Evolutionary conservation across 2,329 filamentous ascomycete genomes (phyloP), one percentile per base, ranked within the genome.

Genomic region (Aspergillus spinulosporus): DNA sequence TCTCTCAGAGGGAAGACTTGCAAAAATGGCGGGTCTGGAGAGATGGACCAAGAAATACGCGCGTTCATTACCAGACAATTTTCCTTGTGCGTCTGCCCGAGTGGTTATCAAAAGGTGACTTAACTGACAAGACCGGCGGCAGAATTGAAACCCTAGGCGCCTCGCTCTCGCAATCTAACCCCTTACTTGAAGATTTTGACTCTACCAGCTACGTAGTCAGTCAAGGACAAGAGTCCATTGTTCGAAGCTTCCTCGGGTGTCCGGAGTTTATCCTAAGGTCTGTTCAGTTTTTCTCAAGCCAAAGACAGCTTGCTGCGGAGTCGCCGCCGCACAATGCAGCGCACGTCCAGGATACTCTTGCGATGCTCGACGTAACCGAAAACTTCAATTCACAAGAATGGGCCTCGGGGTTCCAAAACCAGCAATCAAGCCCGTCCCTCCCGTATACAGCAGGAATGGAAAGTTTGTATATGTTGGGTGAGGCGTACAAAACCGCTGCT

Each of bases 171-270:
- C 66, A 67, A 5, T 68, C 70, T 0, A 64, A 62, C 7, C 36
- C 69, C 8, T 21, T 69, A 15, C 63, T 68, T 3, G 53, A 64
- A 2, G n/a, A 5, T n/a, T 64, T 57, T 21, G 34, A 55, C 11
- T 49, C 59, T 29, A 14, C 15, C 2, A 39, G 62, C 5, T 59
- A 62, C 7, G 57, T 56, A n/a, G 49, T 48, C 2, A 57, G 64
- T 21, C 21, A 21, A 21, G 21, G 21, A 21, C 21, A 21, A 21
- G 21, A 21, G 21, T 21, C 21, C 1, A 63, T 71, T 7, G 68
- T 73, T 42, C 54, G 64, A 28, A 72, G 70, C 2, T 73, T 73
- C 44, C 68, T 73, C 9, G 71, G 71, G 7, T 73, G 71, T 44
- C 71, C 71, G 0, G 68, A 66, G 37, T 70, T 68, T 43, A 56